Conservation (phyloP, 768 basidiomycete genomes). For the Xerocomus brunneocitrinus region DNA sequence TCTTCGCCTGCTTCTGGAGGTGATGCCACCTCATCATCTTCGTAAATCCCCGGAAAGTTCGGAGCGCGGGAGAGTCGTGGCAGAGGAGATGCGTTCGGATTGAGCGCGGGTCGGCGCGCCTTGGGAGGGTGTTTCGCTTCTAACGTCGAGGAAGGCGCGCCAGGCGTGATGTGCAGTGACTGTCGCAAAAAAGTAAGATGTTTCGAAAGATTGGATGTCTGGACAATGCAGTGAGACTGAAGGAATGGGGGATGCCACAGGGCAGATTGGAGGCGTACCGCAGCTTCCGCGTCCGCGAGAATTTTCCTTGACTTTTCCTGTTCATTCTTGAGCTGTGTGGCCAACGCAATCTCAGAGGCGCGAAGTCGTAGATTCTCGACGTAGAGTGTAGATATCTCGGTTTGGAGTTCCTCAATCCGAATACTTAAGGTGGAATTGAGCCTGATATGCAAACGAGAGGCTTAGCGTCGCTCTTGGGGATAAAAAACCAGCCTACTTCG, state of each 20-base stretch:
- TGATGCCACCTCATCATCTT: constrained; percentile 56
- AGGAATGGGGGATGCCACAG: constrained; percentile 14
- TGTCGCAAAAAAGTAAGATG: constrained; percentile 63
- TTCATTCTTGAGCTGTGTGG: constrained; percentile 74
- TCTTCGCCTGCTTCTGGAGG: constrained; percentile 43
- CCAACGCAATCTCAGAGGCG: constrained; percentile 73
- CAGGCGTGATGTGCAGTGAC: constrained; percentile 44
- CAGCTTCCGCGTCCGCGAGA: constrained; percentile 68
- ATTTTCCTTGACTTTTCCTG: constrained; percentile 71
- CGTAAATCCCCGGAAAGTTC: constrained; percentile 59
- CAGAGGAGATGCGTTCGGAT: constrained; percentile 43
- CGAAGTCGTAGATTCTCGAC: constrained; percentile 80
- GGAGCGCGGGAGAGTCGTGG: constrained; percentile 62
- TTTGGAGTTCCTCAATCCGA: constrained; percentile 79
- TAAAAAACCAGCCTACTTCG: constrained; percentile 53
- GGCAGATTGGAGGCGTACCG: constrained; percentile 43
- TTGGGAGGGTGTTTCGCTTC: constrained; percentile 44
- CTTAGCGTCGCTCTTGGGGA: constrained; percentile 7
- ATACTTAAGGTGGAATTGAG: constrained; percentile 83
- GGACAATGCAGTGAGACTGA: constrained; percentile 6
- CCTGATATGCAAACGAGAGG: constrained; percentile 33
- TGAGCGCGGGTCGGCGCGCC: constrained; percentile 44
- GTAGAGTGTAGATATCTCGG: constrained; percentile 76
- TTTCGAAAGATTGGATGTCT: constrained; percentile 61
- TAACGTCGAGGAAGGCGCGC: constrained; percentile 33